Conservation (phyloP, 352 stramenopile genomes). For the Pythium vanterpoolii region DNA sequence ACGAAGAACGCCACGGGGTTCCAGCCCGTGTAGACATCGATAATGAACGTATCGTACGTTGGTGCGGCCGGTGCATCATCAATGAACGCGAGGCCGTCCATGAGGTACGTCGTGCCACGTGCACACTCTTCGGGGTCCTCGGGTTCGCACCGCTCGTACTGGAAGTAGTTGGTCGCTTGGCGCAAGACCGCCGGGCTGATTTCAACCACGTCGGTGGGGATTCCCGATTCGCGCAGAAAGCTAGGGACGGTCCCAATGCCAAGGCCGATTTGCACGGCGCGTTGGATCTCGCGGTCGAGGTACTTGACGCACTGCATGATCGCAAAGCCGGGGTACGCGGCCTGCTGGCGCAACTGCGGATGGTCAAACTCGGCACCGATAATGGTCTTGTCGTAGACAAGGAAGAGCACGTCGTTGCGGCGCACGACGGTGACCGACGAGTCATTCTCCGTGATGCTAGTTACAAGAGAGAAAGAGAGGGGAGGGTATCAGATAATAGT, state of each 20-base stretch:
- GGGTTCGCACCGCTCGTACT: slow-evolving; percentile 56
- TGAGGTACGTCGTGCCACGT: slow-evolving; percentile 56
- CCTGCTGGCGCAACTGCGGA: slow-evolving; percentile 48
- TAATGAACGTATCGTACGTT: slow-evolving; percentile 55
- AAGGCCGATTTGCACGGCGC: slow-evolving; percentile 61
- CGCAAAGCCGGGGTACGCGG: slow-evolving; percentile 72
- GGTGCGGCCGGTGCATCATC: slow-evolving; percentile 32
- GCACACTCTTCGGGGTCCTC: slow-evolving; percentile 37
- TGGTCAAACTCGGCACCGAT: slow-evolving; percentile 80
- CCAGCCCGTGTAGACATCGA: slow-evolving; percentile 68
- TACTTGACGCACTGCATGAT: slow-evolving; percentile 78
- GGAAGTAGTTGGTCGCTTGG: slow-evolving; percentile 65
- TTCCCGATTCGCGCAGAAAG: slow-evolving; percentile 54
- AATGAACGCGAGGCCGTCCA: slow-evolving; percentile 64
- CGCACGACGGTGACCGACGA: slow-evolving; percentile 61
- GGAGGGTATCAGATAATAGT: not conserved
- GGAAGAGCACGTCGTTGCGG: slow-evolving; percentile 44
- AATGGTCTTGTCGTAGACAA: slow-evolving; percentile 76
- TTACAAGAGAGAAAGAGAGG: too few species aligned
- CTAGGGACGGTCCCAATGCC: slow-evolving; percentile 68
- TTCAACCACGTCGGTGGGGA: slow-evolving; percentile 75
- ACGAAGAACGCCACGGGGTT: slow-evolving; percentile 73
- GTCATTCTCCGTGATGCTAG: slow-evolving; percentile 28
- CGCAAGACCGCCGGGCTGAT: slow-evolving; percentile 66
- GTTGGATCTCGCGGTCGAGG: slow-evolving; percentile 36